Conservation (phyloP, 78 protist species). For the Cyanophora paradoxa region DNA sequence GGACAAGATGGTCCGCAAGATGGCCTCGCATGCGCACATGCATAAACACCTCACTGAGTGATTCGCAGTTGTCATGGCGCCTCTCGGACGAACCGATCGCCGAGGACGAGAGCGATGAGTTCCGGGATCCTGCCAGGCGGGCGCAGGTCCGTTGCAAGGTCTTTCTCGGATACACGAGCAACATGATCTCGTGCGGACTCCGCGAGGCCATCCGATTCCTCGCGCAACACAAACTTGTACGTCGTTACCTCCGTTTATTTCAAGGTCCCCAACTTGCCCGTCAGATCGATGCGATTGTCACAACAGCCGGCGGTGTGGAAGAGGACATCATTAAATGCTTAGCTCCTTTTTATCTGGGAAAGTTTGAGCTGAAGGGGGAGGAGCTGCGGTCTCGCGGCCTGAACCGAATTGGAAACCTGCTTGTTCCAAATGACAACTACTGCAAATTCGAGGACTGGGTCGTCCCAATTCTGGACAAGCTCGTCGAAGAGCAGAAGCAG, state of each 20-base stretch:
- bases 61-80: slow-evolving; percentile 1
- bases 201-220: slow-evolving; percentile 87
- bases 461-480: slow-evolving; percentile 83
- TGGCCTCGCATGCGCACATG: background rate
- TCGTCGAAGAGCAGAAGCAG: slow-evolving; percentile 34
- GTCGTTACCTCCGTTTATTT: background rate
- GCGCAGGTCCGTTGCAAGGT: slow-evolving; percentile 39
- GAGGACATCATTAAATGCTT: slow-evolving; percentile 98
- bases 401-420: slow-evolving; percentile 96
- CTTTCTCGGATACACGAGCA: slow-evolving; percentile 95
- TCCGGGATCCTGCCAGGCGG: slow-evolving; percentile 11
- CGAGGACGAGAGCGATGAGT: slow-evolving; percentile 28
- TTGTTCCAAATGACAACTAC: slow-evolving; percentile 97
- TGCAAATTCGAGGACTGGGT: slow-evolving; percentile 85
- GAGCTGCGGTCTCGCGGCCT: slow-evolving; percentile 47
- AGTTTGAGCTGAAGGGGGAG: slow-evolving; percentile 78
- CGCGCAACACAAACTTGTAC: slow-evolving; percentile 57
- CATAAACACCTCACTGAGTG: background rate
- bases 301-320: slow-evolving; percentile 98
- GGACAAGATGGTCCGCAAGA: slow-evolving; percentile 63
- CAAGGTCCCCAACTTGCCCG: background rate
- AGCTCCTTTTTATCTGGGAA: slow-evolving; percentile 89
- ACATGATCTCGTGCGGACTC: slow-evolving; percentile 91
- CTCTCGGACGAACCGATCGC: slow-evolving; percentile 47
- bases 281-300: slow-evolving; percentile 76